Base-by-base conservation (phyloP, 805 yeast species). In the Wickerhamiella qilinensis region DNA sequence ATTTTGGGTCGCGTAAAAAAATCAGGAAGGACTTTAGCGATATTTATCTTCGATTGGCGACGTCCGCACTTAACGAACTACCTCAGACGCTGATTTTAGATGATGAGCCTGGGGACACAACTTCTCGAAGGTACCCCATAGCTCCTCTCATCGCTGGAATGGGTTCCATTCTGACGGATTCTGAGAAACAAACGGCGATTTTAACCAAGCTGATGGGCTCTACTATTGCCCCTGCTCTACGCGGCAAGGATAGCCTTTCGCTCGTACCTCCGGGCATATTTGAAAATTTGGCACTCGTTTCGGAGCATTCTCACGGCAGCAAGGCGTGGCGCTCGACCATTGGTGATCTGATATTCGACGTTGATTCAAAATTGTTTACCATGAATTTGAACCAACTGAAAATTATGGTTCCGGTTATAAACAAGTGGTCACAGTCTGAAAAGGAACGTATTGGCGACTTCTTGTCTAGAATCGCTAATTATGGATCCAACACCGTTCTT, bases 261-360 rank as follows among this genome's bases (percentile, higher is more conserved):
- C 12, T 19, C 15, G 16, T 30, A 11, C 31, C 38, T 7, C 8
- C 27, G 9, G 11, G 30, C 11, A 61, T 69, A 2, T 39, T 77
- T 15, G 55, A 61, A 2, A 56, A 84, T 18, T 49, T 78, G 17
- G 53, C 52, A 3, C 46, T 51, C 3, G 40, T 65, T 1, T 49
- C 53, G 31, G 54, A 43, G 41, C 57, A 47, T 12, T 51, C 62
- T 3, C 43, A 46, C 33, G 47, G 67, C 60, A 48, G 49, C 52
- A 77, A 67, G 50, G 63, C 58, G 2, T 81, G 95, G 93, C 78
- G 70, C 48, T 52, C 65, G 2, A 43, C 74, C 18, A 67, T 85
- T 1, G 62, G 60, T 31, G 97, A 88, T 36, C 56, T 73, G 0
- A 66, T 82, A 40, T 64, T 68, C 51, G 94, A 81, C 51, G 42